Evolutionary conservation across 2,329 filamentous ascomycete species (phyloP).

Genomic region (Neofusicoccum laricinum): DNA sequence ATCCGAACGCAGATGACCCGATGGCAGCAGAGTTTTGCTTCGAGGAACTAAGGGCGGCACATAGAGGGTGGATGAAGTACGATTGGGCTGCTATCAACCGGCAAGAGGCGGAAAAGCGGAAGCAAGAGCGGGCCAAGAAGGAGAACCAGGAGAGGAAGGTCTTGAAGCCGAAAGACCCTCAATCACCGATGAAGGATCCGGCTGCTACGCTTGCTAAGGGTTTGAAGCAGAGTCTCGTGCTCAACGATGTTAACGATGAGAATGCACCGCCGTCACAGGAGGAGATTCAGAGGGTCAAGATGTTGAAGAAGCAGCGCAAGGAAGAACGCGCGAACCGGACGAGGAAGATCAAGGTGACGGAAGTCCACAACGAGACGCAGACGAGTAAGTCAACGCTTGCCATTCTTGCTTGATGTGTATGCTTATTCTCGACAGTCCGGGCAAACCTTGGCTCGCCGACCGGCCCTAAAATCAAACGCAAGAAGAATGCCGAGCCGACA

Average conservation of each 20-base stretch:
- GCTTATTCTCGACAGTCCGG: conserved; percentile 62
- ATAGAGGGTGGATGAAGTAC: conserved; percentile 63
- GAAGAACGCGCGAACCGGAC: conserved; percentile 51
- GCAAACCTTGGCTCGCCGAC: conserved; percentile 89
- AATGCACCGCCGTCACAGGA: conserved; percentile 45
- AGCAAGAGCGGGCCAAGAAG: conserved; percentile 15
- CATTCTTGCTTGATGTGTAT: not conserved
- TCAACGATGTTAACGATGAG: conserved; percentile 40
- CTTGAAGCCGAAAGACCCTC: conserved; percentile 10
- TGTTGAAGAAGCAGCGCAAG: conserved; percentile 44
- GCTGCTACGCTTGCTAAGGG: conserved; percentile 7
- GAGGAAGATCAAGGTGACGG: conserved; percentile 66
- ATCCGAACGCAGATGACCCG: conserved; percentile 70
- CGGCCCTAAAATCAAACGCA: conserved; percentile 75
- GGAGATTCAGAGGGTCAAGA: conserved; percentile 58
- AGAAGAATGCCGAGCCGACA: conserved; percentile 76
- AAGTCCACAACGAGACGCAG: conserved; percentile 78
- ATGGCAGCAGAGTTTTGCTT: conserved; percentile 75
- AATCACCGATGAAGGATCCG: not conserved
- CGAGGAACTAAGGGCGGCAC: conserved; percentile 81
- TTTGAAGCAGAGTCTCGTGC: conserved; percentile 10
- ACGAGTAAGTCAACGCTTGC: conserved; percentile 63
- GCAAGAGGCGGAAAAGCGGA: conserved; percentile 12
- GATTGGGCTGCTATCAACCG: conserved; percentile 49
- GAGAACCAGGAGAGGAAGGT: conserved; percentile 1